Percentiles rank a stretch among this genome's conserved stretches.
phyloP scores from a whole-genome alignment of 1,139 yeast genomes.

The Lodderomyces parapsilosis region DNA sequence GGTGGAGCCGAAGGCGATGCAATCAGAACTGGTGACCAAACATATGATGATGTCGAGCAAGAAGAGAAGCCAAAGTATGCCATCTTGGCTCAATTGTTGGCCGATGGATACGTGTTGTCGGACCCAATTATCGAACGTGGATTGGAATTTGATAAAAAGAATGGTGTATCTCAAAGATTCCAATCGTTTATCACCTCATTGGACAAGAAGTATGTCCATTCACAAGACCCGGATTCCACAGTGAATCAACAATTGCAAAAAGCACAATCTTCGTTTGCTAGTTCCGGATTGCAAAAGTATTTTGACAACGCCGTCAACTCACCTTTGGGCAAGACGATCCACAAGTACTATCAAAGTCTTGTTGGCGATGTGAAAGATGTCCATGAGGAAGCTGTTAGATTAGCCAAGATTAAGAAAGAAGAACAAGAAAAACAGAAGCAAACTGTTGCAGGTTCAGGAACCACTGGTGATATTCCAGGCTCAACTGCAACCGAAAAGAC shows the following conservation, averaged over 20 bases:
- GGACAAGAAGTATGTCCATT: background rate
- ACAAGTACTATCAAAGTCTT: conserved; percentile 26
- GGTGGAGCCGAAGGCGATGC: no score
- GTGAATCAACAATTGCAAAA: conserved; percentile 4
- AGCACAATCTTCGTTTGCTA: conserved; percentile 16
- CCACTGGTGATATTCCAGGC: background rate
- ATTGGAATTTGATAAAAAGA: conserved; percentile 59
- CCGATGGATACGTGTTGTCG: conserved; percentile 67
- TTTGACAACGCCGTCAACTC: conserved; percentile 33
- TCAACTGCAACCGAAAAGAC: conserved; percentile 1
- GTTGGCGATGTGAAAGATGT: conserved; percentile 61
- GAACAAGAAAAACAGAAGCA: conserved; percentile 4
- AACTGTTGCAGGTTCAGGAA: background rate
- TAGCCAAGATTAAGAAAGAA: conserved; percentile 56
- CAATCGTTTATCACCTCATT: conserved; percentile 10
- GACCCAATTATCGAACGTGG: conserved; percentile 63
- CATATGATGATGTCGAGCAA: conserved; percentile 54
- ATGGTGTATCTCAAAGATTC: conserved; percentile 52
- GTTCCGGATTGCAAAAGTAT: conserved; percentile 23
- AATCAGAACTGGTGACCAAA: conserved; percentile 17
- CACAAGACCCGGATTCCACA: background rate
- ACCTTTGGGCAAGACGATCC: conserved; percentile 40
- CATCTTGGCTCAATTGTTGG: conserved; percentile 71
- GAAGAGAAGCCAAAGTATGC: conserved; percentile 79
- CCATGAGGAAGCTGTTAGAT: conserved; percentile 69